Conservation (phyloP, 2,329 filamentous ascomycete genomes). For the Phoma herbarum region DNA sequence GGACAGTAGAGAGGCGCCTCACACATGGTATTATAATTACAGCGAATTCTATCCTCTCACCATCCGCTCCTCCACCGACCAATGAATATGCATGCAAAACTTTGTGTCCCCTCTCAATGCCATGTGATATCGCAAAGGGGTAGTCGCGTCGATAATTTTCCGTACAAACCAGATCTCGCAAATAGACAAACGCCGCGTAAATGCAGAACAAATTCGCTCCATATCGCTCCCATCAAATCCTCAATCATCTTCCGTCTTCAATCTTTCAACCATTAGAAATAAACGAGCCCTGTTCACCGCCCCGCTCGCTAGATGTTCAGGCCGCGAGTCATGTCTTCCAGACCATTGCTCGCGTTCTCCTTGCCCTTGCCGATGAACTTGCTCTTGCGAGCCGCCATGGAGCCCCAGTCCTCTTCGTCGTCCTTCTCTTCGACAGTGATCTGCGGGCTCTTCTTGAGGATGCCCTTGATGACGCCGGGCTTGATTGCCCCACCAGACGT, state of each 20-base stretch:
- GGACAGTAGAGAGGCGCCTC: slow-evolving; percentile 9
- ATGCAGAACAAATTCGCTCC: slow-evolving; percentile 5
- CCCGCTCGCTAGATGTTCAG: slow-evolving; percentile 40
- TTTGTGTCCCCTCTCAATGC: slow-evolving; percentile 13
- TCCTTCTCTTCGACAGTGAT: slow-evolving; percentile 28
- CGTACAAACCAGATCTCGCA: slow-evolving; percentile 3
- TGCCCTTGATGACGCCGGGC: slow-evolving; percentile 42
- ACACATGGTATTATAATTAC: slow-evolving; percentile 25
- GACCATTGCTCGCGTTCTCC: slow-evolving; percentile 27
- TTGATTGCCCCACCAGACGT: slow-evolving; percentile 33
- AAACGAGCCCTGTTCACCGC: too few relatives aligned
- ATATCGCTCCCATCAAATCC: slow-evolving; percentile 7
- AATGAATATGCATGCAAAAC: slow-evolving; percentile 9
- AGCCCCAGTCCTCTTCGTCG: slow-evolving; percentile 48
- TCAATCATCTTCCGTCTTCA: slow-evolving; percentile 9
- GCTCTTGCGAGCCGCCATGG: slow-evolving; percentile 43
- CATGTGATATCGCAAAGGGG: slow-evolving; percentile 23
- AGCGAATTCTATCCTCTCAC: slow-evolving; percentile 14
- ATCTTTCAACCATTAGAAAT: slow-evolving; percentile 10
- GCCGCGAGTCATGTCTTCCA: slow-evolving; percentile 40
- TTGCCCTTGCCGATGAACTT: slow-evolving; percentile 35
- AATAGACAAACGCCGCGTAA: slow-evolving; percentile 14
- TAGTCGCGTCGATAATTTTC: slow-evolving; percentile 26
- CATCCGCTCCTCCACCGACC: background rate
- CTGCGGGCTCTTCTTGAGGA: slow-evolving; percentile 41